phyloP scores from a whole-genome alignment of 345 rosid species.

The Triadica sebifera region DNA sequence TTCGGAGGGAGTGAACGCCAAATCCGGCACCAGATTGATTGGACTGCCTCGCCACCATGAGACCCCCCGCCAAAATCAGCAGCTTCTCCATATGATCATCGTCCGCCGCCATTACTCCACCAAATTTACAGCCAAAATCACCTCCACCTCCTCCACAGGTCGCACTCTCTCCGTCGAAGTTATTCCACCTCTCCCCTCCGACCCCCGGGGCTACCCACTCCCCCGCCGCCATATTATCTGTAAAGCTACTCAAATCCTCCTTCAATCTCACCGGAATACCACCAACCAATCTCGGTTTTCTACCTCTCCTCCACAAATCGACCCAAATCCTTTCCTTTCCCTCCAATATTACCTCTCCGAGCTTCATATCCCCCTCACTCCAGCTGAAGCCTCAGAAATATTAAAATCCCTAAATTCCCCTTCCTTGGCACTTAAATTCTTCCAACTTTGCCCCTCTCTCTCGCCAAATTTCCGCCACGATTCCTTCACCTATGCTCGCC shows the following conservation, averaged over 20 bases:
- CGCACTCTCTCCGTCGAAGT: slow-evolving; percentile 78
- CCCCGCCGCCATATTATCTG: slow-evolving; percentile 82
- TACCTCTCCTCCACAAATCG: not conserved
- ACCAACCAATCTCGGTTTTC: slow-evolving; percentile 16
- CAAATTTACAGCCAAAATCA: slow-evolving; percentile 68
- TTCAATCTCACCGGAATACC: slow-evolving; percentile 24
- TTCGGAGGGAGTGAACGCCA: not conserved
- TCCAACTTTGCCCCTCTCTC: slow-evolving; percentile 53
- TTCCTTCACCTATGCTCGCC: slow-evolving; percentile 61
- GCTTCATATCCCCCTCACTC: slow-evolving; percentile 59
- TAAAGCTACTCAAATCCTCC: slow-evolving; percentile 56
- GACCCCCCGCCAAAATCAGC: not conserved
- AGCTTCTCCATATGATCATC: not conserved
- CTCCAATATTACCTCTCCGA: slow-evolving; percentile 62
- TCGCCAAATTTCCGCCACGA: slow-evolving; percentile 55
- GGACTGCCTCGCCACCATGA: not conserved
- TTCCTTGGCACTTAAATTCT: slow-evolving; percentile 60
- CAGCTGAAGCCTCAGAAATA: slow-evolving; percentile 72
- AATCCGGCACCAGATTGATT: not conserved
- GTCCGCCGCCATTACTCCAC: slow-evolving; percentile 55
- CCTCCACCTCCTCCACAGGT: slow-evolving; percentile 74
- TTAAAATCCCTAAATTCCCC: slow-evolving; percentile 80
- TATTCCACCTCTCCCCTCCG: slow-evolving; percentile 50
- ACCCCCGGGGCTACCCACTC: slow-evolving; percentile 68
- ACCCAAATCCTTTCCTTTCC: slow-evolving; percentile 34